Percentiles rank a stretch among this genome's conserved stretches.
These are phyloP conservation scores for Aspergillus amoenus DNA, from an alignment of 2,329 filamentous ascomycete genomes.

Conservation along the genomic window DNA sequence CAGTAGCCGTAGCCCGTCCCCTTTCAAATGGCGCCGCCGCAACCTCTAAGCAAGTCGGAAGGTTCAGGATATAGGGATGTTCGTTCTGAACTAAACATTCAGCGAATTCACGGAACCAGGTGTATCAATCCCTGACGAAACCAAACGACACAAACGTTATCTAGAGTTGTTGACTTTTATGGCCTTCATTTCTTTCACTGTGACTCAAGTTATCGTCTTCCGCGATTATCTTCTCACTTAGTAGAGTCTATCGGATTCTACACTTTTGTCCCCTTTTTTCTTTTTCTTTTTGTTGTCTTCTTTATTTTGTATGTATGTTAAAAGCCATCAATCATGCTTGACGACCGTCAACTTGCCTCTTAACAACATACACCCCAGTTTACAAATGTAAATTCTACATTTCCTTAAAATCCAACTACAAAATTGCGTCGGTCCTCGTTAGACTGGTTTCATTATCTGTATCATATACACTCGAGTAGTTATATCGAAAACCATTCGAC, in stretches of 20 bases:
- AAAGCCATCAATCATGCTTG: not conserved
- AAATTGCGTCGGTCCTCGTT: not conserved
- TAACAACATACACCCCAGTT: not conserved
- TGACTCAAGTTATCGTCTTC: not conserved
- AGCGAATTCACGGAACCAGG: not conserved
- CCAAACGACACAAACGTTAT: not conserved
- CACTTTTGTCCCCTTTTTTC: not conserved
- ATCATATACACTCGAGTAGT: not conserved
- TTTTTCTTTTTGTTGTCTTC: slow-evolving; percentile 1
- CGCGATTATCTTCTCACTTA: not conserved
- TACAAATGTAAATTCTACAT: not conserved
- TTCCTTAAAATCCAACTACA: not conserved
- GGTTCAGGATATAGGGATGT: not conserved
- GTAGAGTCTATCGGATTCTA: not conserved
- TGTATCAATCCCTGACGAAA: not conserved
- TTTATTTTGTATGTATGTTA: slow-evolving; percentile 16
- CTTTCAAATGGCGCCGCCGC: slow-evolving; percentile 27
- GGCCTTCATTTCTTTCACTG: not conserved
- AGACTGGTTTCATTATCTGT: not conserved
- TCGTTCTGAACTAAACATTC: not conserved
- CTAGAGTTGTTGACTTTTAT: not conserved
- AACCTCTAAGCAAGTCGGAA: slow-evolving; percentile 17
- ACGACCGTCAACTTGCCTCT: not conserved
- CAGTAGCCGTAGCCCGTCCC: slow-evolving; percentile 27
- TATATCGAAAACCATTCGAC: not conserved